These are phyloP conservation scores for Sequoiadendron giganteum DNA, from an alignment of 75 land plant species.

Conservation along the genomic window DNA sequence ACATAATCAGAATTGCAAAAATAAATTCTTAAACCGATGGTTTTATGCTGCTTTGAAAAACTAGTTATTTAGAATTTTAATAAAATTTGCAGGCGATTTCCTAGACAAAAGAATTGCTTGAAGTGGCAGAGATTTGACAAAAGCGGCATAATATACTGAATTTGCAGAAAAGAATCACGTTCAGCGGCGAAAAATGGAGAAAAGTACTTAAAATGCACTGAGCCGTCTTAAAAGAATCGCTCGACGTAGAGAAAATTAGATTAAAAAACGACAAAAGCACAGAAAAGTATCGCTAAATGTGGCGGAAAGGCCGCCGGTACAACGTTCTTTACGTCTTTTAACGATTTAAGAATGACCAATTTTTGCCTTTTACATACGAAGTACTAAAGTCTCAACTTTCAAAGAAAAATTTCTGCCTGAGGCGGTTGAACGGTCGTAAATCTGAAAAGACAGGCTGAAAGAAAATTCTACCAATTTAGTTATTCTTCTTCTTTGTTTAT, in stretches of 20 bases:
- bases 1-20: not conserved
- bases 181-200: not conserved
- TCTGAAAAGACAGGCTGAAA: not conserved
- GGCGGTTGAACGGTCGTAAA: not conserved
- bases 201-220: too few relatives aligned
- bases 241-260: not conserved
- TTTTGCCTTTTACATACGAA: not conserved
- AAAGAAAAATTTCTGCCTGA: not conserved
- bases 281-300: not conserved
- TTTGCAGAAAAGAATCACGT: not conserved
- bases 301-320: not conserved
- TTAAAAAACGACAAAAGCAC: not conserved
- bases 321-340: not conserved
- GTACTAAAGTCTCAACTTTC: not conserved
- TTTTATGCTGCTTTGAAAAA: too few relatives aligned
- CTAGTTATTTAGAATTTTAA: too few relatives aligned
- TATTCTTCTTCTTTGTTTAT: not conserved
- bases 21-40: not conserved
- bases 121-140: not conserved
- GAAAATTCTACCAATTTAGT: not conserved
- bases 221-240: not conserved
- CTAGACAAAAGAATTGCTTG: not conserved
- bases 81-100: too few relatives aligned
- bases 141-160: not conserved
- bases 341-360: not conserved